These are phyloP conservation scores for Taphrina deformans DNA, from an alignment of 1,139 yeast genomes.

Conservation along the genomic window DNA sequence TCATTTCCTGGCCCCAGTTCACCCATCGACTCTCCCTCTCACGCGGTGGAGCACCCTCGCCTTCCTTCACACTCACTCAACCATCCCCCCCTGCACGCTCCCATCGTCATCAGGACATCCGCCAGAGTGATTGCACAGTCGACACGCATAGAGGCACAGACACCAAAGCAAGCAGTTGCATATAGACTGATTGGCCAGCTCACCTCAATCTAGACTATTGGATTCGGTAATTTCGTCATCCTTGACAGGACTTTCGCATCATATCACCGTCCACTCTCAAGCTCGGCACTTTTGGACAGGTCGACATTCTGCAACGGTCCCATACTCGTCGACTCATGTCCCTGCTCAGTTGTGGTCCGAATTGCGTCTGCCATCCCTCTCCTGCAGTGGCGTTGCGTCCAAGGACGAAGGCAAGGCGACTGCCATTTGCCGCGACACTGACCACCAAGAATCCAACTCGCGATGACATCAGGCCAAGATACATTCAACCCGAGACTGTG, in stretches of 20 bases:
- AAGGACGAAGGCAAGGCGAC: conserved; percentile 18
- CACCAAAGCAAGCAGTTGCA: not conserved
- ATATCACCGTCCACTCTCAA: not conserved
- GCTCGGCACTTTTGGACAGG: not conserved
- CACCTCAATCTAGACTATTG: not conserved
- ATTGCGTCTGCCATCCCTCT: conserved; percentile 32
- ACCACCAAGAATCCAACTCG: conserved; percentile 22
- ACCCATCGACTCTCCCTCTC: too few species aligned
- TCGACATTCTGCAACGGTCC: not conserved
- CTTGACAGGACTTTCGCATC: not conserved
- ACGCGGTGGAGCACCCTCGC: too few species aligned
- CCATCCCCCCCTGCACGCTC: too few species aligned
- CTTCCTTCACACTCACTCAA: too few species aligned
- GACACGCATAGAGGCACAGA: too few species aligned
- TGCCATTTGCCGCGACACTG: conserved; percentile 19
- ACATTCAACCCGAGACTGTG: not conserved
- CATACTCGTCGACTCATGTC: not conserved
- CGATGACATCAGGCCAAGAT: conserved; percentile 2
- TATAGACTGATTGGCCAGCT: too few species aligned
- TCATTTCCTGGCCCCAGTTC: too few species aligned
- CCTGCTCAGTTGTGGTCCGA: conserved; percentile 31
- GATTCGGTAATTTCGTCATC: not conserved
- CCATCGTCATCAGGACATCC: too few species aligned
- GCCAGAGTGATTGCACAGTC: too few species aligned
- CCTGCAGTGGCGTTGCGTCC: conserved; percentile 30